Conservation (phyloP, 345 rosid genomes). For the Euclidium syriacum region DNA sequence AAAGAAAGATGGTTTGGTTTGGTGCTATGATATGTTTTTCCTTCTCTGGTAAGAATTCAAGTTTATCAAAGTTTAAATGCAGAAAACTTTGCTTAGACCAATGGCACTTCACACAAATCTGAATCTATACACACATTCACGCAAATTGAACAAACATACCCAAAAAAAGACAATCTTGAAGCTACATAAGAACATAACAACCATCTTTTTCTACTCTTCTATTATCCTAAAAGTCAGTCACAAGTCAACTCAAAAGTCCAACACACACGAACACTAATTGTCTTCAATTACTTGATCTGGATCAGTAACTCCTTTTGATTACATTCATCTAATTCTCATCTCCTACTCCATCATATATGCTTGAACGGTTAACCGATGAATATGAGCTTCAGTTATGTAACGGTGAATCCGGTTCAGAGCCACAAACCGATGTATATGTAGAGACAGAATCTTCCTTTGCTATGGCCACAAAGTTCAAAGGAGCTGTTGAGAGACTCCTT, state of each 20-base stretch:
- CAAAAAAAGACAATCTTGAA: neutral
- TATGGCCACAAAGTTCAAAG: slow-evolving; percentile 74
- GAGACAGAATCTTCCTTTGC: slow-evolving; percentile 76
- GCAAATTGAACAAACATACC: neutral
- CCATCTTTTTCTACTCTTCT: slow-evolving; percentile 4
- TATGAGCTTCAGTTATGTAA: slow-evolving; percentile 27
- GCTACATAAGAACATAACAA: slow-evolving; percentile 14
- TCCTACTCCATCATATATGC: neutral
- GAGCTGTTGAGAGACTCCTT: slow-evolving; percentile 27
- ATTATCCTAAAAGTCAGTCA: slow-evolving; percentile 17
- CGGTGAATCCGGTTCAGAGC: slow-evolving; percentile 75
- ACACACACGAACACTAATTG: neutral
- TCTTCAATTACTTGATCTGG: slow-evolving; percentile 9
- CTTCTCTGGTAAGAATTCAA: no score
- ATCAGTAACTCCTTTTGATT: neutral
- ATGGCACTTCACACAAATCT: neutral
- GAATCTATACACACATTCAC: slow-evolving; percentile 1
- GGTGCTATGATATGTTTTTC: no score
- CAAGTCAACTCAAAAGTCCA: slow-evolving; percentile 20
- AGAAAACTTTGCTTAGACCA: no score
- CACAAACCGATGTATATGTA: slow-evolving; percentile 63
- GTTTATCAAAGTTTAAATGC: no score
- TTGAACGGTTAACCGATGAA: neutral
- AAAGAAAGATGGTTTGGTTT: no score
- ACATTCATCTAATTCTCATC: slow-evolving; percentile 10